Percentiles rank a stretch among this genome's conserved stretches.
Conservation (phyloP, 2,329 filamentous ascomycete species). For the Pyrenochaeta sp. region DNA sequence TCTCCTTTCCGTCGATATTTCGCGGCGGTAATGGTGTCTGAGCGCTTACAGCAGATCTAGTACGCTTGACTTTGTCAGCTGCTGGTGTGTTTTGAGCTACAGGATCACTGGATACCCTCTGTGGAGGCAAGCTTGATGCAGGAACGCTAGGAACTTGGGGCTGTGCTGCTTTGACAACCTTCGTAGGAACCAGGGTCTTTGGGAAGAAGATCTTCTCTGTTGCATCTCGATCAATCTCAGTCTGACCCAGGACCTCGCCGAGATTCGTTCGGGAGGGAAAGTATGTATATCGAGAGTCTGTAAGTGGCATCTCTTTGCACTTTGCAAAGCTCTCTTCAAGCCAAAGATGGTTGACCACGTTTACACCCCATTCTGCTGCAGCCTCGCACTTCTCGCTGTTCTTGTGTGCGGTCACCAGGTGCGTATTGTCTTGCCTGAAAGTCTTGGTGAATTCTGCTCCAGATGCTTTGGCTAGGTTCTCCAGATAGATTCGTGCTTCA, state of each 20-base stretch:
- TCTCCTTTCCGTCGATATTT: constrained; percentile 72
- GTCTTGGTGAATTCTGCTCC: constrained; percentile 94
- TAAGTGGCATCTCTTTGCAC: constrained; percentile 76
- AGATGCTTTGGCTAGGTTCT: constrained; percentile 84
- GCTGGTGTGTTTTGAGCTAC: constrained; percentile 33
- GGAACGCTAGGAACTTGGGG: constrained; percentile 22
- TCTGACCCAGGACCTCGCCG: constrained; percentile 91
- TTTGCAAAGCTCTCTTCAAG: constrained; percentile 96
- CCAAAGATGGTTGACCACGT: constrained; percentile 95
- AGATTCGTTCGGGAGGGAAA: constrained; percentile 92
- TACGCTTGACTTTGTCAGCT: constrained; percentile 36
- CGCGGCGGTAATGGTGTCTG: constrained; percentile 61
- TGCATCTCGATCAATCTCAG: constrained; percentile 75
- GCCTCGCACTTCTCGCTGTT: constrained; percentile 93
- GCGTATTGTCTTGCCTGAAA: constrained; percentile 93
- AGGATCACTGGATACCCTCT: constrained; percentile 21
- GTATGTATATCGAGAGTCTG: constrained; percentile 78
- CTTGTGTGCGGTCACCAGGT: constrained; percentile 89
- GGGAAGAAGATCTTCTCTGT: constrained; percentile 73
- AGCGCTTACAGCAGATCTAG: constrained; percentile 34
- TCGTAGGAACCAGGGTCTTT: constrained; percentile 30
- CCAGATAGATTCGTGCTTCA: constrained; percentile 89
- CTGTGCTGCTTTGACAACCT: constrained; percentile 28
- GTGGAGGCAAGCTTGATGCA: constrained; percentile 28
- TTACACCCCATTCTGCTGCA: constrained; percentile 88